phyloP scores from a whole-genome alignment of 73 alveolate species.

The Paramecium pentaurelia region DNA sequence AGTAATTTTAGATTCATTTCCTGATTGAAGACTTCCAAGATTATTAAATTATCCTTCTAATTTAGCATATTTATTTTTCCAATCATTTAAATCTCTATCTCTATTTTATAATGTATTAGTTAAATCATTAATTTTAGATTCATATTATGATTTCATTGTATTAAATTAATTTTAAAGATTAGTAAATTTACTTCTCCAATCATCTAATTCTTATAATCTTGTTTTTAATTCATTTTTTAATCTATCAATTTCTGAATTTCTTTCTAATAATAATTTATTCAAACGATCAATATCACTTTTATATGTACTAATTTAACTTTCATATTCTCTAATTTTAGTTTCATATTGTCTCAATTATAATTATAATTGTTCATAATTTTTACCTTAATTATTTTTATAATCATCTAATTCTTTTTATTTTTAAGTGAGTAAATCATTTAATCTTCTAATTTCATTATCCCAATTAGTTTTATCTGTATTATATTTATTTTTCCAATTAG shows the following conservation, averaged over 20 bases:
- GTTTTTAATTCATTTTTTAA: neutral
- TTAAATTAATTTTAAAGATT: neutral
- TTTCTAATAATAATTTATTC: neutral
- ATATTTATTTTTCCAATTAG: constrained; percentile 10
- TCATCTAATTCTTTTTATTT: constrained; percentile 9
- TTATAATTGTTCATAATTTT: neutral
- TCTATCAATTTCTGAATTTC: neutral
- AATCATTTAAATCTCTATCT: constrained; percentile 26
- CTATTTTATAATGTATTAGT: neutral
- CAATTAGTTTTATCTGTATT: neutral
- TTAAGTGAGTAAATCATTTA: neutral
- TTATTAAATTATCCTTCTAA: constrained; percentile 31
- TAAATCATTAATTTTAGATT: neutral
- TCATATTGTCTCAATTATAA: neutral
- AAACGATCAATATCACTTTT: neutral
- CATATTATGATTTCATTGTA: neutral
- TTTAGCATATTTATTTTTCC: neutral
- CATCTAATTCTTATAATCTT: neutral
- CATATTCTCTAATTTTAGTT: neutral
- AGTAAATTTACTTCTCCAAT: neutral
- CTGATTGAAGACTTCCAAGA: constrained; percentile 19
- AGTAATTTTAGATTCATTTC: constrained; percentile 15
- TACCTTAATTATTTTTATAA: neutral
- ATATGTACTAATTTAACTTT: neutral
- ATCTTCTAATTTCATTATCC: neutral